Conservation (phyloP, 805 yeast genomes). For the Spathaspora gorwiae region DNA sequence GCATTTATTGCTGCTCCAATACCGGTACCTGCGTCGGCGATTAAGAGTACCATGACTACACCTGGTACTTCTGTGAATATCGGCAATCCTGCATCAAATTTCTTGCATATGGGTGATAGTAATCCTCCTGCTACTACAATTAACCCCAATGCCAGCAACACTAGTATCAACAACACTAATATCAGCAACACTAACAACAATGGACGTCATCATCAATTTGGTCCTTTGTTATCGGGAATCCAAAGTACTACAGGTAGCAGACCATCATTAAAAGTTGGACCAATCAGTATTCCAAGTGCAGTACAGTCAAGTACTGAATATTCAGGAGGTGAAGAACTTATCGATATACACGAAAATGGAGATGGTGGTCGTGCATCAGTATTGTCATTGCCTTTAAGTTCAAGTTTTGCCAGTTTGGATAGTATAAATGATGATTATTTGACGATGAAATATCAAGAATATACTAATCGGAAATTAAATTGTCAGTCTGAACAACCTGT, state of each 20-base stretch:
- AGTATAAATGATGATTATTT: constrained; percentile 59
- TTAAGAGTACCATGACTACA: not conserved
- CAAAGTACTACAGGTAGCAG: not conserved
- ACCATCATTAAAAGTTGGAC: constrained; percentile 27
- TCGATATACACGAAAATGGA: constrained; percentile 6
- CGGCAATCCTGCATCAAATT: not conserved
- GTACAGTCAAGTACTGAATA: not conserved
- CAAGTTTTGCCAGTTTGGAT: constrained; percentile 75
- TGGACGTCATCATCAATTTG: too few relatives aligned
- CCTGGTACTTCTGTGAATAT: not conserved
- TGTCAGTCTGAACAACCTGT: constrained; percentile 2
- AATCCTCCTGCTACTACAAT: not conserved
- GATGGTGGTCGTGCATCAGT: constrained; percentile 55
- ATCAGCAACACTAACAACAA: not conserved
- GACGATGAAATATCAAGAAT: constrained; percentile 34
- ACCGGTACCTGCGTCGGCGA: constrained; percentile 8
- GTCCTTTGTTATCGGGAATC: not conserved
- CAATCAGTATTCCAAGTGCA: constrained; percentile 18
- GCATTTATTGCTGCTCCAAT: constrained; percentile 12
- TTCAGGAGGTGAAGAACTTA: not conserved
- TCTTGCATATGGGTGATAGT: not conserved
- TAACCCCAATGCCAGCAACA: not conserved
- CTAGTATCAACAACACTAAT: not conserved
- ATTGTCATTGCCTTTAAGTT: constrained; percentile 62
- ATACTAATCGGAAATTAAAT: constrained; percentile 10